Evolutionary conservation across 208 protist genomes (phyloP).

Genomic region (Leishmania guyanensis): DNA sequence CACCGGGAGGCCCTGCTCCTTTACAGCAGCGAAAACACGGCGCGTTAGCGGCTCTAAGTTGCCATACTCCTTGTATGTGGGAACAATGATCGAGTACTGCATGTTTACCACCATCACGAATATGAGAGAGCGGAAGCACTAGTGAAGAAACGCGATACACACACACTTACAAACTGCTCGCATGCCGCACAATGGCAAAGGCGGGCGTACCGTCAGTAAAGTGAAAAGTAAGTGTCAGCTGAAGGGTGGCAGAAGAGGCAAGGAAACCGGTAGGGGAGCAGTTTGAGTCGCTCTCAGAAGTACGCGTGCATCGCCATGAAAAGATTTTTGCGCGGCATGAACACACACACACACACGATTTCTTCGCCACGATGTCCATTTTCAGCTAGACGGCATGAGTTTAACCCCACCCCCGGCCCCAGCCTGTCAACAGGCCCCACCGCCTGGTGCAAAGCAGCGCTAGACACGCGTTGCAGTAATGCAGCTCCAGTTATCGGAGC

Average conservation of each 20-base stretch:
- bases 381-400: neutral
- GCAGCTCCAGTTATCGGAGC: neutral
- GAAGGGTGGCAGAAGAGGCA: neutral
- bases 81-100: constrained; percentile 83
- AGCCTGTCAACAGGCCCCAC: neutral
- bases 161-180: neutral
- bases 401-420: neutral
- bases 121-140: neutral
- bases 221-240: too few species aligned
- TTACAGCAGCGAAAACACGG: constrained; percentile 73
- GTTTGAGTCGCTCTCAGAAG: too few species aligned
- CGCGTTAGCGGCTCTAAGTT: constrained; percentile 78
- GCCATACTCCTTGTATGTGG: constrained; percentile 86
- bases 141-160: too few species aligned
- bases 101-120: neutral
- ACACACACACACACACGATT: neutral
- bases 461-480: neutral
- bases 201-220: neutral
- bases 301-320: neutral
- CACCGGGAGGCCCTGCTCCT: constrained; percentile 39
- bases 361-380: neutral
- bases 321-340: neutral
- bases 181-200: neutral
- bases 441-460: neutral
- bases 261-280: neutral